Evolutionary conservation across 139 green algal genomes (phyloP).

Genomic region (Tetraselmis striata): DNA sequence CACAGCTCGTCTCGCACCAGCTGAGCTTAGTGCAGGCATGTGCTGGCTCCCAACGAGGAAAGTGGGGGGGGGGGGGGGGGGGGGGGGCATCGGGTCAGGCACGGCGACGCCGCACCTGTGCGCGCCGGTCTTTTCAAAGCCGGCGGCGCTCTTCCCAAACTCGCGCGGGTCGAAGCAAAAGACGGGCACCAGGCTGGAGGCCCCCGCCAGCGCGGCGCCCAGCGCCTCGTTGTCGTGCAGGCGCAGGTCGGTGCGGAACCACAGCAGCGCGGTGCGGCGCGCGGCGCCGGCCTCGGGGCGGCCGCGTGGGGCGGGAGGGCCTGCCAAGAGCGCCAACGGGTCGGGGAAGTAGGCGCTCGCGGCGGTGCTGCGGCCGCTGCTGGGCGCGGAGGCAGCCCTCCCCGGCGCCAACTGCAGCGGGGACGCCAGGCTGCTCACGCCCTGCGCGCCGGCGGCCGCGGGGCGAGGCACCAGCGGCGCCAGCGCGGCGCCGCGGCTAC

Average conservation of each 20-base stretch:
- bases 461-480: not conserved
- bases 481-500: not conserved
- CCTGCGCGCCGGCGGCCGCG: too few relatives aligned
- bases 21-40: too few relatives aligned
- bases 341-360: not conserved
- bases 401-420: not conserved
- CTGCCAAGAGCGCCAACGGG: not conserved
- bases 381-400: not conserved
- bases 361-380: not conserved
- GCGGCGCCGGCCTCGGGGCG: not conserved
- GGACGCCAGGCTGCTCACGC: not conserved
- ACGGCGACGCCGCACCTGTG: constrained; percentile 35
- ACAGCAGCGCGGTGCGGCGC: constrained; percentile 29
- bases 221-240: constrained; percentile 57
- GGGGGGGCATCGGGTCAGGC: too few relatives aligned
- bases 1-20: too few relatives aligned
- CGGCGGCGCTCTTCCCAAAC: constrained; percentile 41
- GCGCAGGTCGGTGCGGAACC: constrained; percentile 55
- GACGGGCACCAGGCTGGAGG: constrained; percentile 37
- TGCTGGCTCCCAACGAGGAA: too few relatives aligned
- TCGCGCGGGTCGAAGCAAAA: constrained; percentile 62
- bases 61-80: too few relatives aligned
- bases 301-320: too few relatives aligned
- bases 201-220: constrained; percentile 13
- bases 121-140: constrained; percentile 53